Base-by-base conservation (phyloP, 192 early-diverging fungal species). In the Cetraspora pellucida region DNA sequence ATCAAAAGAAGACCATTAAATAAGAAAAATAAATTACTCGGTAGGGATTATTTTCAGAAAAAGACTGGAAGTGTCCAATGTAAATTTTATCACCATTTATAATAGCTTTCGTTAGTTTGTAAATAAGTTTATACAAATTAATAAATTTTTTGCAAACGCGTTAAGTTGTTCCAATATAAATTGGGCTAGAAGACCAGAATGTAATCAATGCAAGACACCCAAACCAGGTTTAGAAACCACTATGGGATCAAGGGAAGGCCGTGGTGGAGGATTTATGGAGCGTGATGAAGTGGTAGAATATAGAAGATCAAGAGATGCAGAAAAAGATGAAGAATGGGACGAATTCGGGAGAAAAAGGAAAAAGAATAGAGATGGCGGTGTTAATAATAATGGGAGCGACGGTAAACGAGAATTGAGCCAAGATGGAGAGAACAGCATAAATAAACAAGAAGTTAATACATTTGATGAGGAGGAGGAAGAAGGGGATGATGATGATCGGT, bases 181-280 rank as follows among this genome's bases (percentile, higher is more conserved):
- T 54, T 81, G 80, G 80, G 66, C 80, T 16, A 23, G 75, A n/a
- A 77, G 80, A 44, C 25, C 59, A 14, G 68, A 73, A 59, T 81
- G 80, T 63, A 81, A 81, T 63, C 76, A 77, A 43, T 81, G 80
- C 46, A 70, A 70, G 52, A 78, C 71, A 11, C 45, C 80, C 3
- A 77, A 78, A 37, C 80, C 80, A 27, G 80, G 80, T 45, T 46
- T 72, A 54, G 77, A 77, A 28, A 63, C 37, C 19, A 45, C 71
- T 6, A 30, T 70, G 10, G 78, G 77, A 23, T 47, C 71, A 23
- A 58, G 80, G 3, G 77, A 81, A 63, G 80, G 80, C n/a, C 72
- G 77, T 16, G 80, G 80, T 45, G 80, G 80, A 19, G 80, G 80
- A 37, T 81, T 78, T 61, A 49, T 81, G 61, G 80, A 81, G 70